Evolutionary conservation across 768 basidiomycete genomes (phyloP).

Genomic region (Collybia mongolica): DNA sequence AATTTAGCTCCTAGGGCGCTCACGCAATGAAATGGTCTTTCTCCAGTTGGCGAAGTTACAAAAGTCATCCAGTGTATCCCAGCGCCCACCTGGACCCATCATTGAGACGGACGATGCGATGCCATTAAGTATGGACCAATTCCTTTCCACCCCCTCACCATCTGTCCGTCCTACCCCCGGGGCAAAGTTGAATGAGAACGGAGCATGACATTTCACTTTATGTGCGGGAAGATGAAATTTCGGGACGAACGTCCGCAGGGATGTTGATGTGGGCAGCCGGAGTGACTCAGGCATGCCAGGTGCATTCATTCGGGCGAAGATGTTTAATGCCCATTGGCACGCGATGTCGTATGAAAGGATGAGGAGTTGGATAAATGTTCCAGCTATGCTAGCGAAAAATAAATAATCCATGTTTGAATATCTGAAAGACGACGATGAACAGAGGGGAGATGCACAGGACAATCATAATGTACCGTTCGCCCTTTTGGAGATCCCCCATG

Average conservation of each 20-base stretch:
- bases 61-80: constrained; percentile 23
- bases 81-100: constrained; percentile 16
- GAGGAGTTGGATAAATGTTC: background rate
- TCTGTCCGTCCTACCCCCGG: constrained; percentile 19
- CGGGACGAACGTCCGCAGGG: constrained; percentile 15
- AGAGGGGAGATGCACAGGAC: background rate
- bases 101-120: constrained; percentile 23
- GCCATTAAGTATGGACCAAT: constrained; percentile 20
- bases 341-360: constrained; percentile 23
- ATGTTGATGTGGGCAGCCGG: background rate
- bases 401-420: constrained; percentile 22
- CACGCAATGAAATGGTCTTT: constrained; percentile 9
- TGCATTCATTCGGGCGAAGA: constrained; percentile 8
- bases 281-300: background rate
- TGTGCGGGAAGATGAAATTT: constrained; percentile 30
- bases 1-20: background rate
- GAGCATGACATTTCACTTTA: constrained; percentile 15
- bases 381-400: constrained; percentile 14
- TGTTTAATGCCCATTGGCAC: too few species aligned
- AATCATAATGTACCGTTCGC: constrained; percentile 7
- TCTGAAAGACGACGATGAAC: background rate
- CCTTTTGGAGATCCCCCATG: constrained; percentile 12
- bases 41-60: constrained; percentile 19
- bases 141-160: constrained; percentile 14
- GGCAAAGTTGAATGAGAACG: constrained; percentile 20